These are phyloP conservation scores for Chalciporus chontae DNA, from an alignment of 768 basidiomycete species.

Conservation along the genomic window DNA sequence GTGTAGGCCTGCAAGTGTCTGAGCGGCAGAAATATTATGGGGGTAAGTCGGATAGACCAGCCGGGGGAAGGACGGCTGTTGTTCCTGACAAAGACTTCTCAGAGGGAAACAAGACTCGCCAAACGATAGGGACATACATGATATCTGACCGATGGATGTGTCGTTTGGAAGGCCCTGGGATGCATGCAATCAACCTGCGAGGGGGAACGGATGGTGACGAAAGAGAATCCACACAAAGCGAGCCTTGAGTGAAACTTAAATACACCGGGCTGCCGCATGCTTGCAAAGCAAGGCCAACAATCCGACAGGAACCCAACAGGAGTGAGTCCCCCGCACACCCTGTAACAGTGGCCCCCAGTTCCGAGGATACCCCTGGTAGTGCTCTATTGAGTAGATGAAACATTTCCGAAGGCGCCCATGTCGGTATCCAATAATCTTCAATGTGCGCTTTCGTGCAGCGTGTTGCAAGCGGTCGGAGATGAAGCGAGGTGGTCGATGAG, in stretches of 20 bases:
- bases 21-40: conserved; percentile 15
- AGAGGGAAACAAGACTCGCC: conserved; percentile 1
- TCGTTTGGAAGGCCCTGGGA: conserved; percentile 8
- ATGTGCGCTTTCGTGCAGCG: conserved; percentile 2
- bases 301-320: conserved; percentile 8
- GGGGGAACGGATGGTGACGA: conserved; percentile 12
- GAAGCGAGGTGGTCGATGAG: conserved; percentile 5
- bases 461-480: conserved; percentile 19
- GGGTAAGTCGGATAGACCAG: conserved; percentile 13
- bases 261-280: conserved; percentile 20
- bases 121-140: conserved; percentile 15
- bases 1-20: conserved; percentile 17
- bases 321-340: conserved; percentile 18
- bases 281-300: conserved; percentile 20
- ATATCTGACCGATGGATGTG: conserved; percentile 19
- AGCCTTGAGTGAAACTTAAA: conserved; percentile 17
- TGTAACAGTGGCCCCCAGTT: conserved; percentile 4
- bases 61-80: not conserved
- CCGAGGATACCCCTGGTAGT: conserved; percentile 14
- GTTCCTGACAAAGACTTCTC: conserved; percentile 15
- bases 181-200: conserved; percentile 14
- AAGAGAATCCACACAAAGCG: conserved; percentile 14
- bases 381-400: not conserved
- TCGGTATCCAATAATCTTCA: not conserved
- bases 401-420: not conserved